These are phyloP conservation scores for Triangularia verruculosa DNA, from an alignment of 2,329 filamentous ascomycete genomes.

Conservation along the genomic window DNA sequence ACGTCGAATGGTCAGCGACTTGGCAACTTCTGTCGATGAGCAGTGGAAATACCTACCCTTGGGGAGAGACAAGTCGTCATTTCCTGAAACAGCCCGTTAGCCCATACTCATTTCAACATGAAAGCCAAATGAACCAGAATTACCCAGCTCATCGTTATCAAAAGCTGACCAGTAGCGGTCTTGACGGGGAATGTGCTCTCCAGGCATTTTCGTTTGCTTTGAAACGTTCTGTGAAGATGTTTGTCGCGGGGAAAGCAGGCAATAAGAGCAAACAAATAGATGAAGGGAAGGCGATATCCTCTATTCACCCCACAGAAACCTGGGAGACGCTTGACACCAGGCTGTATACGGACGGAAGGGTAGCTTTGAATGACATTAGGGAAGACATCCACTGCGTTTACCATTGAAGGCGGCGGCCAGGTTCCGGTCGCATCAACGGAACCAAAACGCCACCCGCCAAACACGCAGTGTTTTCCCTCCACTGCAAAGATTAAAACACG, in stretches of 20 bases:
- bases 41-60: constrained; percentile 51
- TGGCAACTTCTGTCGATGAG: not conserved
- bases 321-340: not conserved
- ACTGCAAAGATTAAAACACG: not conserved
- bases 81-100: constrained; percentile 40
- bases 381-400: not conserved
- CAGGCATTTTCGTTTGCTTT: not conserved
- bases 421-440: not conserved
- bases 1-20: constrained; percentile 30
- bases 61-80: constrained; percentile 62
- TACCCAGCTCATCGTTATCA: constrained; percentile 1
- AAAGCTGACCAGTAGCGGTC: not conserved
- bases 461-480: not conserved
- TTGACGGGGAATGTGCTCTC: not conserved
- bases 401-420: not conserved
- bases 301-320: not conserved
- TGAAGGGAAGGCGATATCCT: not conserved
- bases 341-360: not conserved
- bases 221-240: not conserved
- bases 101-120: not conserved
- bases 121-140: not conserved
- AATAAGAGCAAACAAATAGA: not conserved
- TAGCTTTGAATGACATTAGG: not conserved
- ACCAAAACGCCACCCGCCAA: not conserved
- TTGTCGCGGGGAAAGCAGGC: not conserved